These are phyloP conservation scores for Stephania cephalantha DNA, from an alignment of 164 flowering plant genomes.

Conservation along the genomic window DNA sequence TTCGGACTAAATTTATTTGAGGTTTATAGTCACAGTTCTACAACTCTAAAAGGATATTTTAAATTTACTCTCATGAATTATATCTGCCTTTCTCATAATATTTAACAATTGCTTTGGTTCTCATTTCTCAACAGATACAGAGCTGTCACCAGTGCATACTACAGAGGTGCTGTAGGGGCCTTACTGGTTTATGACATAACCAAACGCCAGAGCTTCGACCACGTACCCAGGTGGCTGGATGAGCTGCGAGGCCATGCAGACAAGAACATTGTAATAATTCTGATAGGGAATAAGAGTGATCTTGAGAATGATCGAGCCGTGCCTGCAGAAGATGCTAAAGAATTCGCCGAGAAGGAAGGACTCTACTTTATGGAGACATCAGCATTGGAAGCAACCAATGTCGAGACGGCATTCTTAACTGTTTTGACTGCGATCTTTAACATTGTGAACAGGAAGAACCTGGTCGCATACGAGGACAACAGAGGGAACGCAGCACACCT, in stretches of 20 bases:
- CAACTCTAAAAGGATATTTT: background rate
- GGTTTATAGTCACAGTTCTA: background rate
- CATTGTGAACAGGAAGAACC: constrained; percentile 63
- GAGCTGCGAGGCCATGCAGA: constrained; percentile 82
- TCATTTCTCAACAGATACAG: constrained; percentile 43
- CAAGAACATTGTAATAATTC: constrained; percentile 80
- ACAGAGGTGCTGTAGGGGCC: constrained; percentile 85
- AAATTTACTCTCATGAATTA: background rate
- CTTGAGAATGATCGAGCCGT: constrained; percentile 65
- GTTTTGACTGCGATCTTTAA: constrained; percentile 72
- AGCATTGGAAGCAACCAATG: constrained; percentile 65
- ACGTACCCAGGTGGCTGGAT: constrained; percentile 85
- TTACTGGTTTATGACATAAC: constrained; percentile 81
- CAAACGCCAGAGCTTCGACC: constrained; percentile 72
- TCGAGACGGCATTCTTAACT: constrained; percentile 62
- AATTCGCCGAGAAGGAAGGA: constrained; percentile 77
- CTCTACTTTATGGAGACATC: constrained; percentile 82
- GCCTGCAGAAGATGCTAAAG: constrained; percentile 75
- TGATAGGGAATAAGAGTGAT: constrained; percentile 69
- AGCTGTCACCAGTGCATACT: constrained; percentile 85
- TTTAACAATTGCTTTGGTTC: background rate
- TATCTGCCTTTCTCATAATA: background rate
- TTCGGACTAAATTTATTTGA: background rate
- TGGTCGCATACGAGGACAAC: constrained; percentile 46
- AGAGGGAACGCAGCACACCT: constrained; percentile 43